Evolutionary conservation across 2,329 filamentous ascomycete genomes (phyloP).

Genomic region (Verticillium alfalfae): DNA sequence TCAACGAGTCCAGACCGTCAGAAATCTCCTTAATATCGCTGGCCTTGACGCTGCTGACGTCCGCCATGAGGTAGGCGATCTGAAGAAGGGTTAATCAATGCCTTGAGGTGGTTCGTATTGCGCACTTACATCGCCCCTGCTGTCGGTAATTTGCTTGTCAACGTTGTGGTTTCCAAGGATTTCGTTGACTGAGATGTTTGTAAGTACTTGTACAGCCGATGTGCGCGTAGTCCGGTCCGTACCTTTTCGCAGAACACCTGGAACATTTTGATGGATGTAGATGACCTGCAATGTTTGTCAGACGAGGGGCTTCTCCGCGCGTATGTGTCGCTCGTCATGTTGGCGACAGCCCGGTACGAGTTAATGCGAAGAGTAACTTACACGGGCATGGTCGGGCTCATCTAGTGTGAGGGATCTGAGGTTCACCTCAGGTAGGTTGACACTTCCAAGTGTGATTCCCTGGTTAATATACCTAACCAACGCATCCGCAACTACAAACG

Average conservation of each 20-base stretch:
- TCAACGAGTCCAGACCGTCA: conserved; percentile 73
- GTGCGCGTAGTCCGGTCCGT: conserved; percentile 12
- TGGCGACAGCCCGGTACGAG: too few species aligned
- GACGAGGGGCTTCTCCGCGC: not conserved
- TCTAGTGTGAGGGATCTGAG: conserved; percentile 86
- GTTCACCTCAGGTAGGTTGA: conserved; percentile 94
- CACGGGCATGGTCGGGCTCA: conserved; percentile 81
- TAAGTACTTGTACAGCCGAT: not conserved
- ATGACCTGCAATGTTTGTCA: conserved; percentile 54
- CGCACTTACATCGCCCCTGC: conserved; percentile 71
- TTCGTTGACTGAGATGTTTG: conserved; percentile 66
- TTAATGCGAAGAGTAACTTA: conserved; percentile 24
- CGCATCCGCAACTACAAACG: conserved; percentile 64
- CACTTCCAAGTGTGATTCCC: conserved; percentile 82
- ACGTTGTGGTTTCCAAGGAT: conserved; percentile 94
- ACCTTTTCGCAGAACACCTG: conserved; percentile 85
- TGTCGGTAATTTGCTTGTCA: conserved; percentile 98
- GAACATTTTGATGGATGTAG: conserved; percentile 95
- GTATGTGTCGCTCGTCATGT: too few species aligned
- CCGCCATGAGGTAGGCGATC: conserved; percentile 95
- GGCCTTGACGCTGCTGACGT: conserved; percentile 81
- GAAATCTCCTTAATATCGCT: conserved; percentile 82
- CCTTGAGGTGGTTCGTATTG: not conserved
- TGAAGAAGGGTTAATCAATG: conserved; percentile 22
- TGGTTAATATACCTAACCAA: conserved; percentile 94